Percentiles rank a stretch among this genome's conserved stretches.
Evolutionary conservation across 2,329 filamentous ascomycete genomes (phyloP).

Genomic region (Lachnellula hyalina): DNA sequence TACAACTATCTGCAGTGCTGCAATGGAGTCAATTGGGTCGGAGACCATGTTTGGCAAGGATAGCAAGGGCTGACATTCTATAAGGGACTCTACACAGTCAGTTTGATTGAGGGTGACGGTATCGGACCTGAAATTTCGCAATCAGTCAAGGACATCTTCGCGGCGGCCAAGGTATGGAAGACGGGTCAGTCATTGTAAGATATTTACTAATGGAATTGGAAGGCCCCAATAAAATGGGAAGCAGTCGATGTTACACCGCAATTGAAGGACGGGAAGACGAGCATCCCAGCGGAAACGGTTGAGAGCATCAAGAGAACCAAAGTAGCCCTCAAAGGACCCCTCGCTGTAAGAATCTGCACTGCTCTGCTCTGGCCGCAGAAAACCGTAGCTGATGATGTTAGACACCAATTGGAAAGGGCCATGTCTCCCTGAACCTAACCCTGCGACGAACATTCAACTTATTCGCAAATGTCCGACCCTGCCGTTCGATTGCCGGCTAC

Average conservation of each 20-base stretch:
- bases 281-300: conserved; percentile 89
- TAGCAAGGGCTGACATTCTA: conserved; percentile 17
- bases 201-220: conserved; percentile 22
- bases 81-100: conserved; percentile 92
- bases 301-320: conserved; percentile 92
- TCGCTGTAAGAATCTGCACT: conserved; percentile 62
- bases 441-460: conserved; percentile 99
- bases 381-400: conserved; percentile 32
- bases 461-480: conserved; percentile 97
- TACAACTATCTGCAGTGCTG: conserved; percentile 9
- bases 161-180: conserved; percentile 73
- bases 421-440: conserved; percentile 97
- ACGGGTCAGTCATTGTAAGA: conserved; percentile 1
- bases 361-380: conserved; percentile 13
- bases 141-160: conserved; percentile 98
- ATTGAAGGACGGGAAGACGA: conserved; percentile 90
- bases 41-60: background rate
- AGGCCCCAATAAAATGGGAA: conserved; percentile 95
- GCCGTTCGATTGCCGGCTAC: conserved; percentile 93
- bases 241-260: conserved; percentile 92
- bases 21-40: conserved; percentile 23
- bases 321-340: conserved; percentile 95
- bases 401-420: conserved; percentile 96
- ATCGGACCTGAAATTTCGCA: conserved; percentile 97
- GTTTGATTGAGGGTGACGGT: conserved; percentile 97